Evolutionary conservation across 2,329 filamentous ascomycete species (phyloP), one percentile per base, ranked within the genome.

Genomic region (Tolypocladium amazonense): DNA sequence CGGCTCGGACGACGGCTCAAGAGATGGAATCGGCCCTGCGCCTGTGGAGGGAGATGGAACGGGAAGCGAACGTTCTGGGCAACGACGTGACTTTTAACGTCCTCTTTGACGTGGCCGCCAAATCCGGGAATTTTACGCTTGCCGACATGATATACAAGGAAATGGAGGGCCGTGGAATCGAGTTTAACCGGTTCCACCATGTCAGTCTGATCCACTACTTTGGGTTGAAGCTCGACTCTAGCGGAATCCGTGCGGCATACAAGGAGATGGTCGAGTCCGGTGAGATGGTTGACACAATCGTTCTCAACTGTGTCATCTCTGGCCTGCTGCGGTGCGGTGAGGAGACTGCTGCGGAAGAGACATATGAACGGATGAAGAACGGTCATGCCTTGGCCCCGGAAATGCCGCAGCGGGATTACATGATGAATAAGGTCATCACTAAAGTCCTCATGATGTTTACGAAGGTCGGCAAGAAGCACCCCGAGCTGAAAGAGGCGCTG

Each of bases 1-100:
- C 63, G 77, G 86, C 45, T 79, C 83, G 54, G 77, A 81, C 53
- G 68, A 80, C 47, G 81, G 92, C 70, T 73, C 90, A 52, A 78
- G 89, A 71, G 55, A 66, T 75, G 62, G 72, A 75, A 35, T 81
- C 84, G 6, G 87, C 90, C 0, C 77, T 99, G 54, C 82, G 85
- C 56, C 74, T 95, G 30, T 99, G 93, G 92, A 86, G 84, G 64
- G 86, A 94, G 67, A 97, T 97, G 92, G 94, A 99, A 72, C 80
- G 83, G 55, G 76, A 84, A 5, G 86, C 86, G 2, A 81, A 83
- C 1, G 72, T 91, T 18, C 75, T 76, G 65, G 87, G 83, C 41
- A 89, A 88, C 65, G 80, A 85, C 56, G 87, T 92, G n/a, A 96
- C 93, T 0, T 95, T 99, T 73, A 96, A 94, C 69, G 88, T 97